Conservation (phyloP, 2,329 filamentous ascomycete species). For the Botrytis porri region DNA sequence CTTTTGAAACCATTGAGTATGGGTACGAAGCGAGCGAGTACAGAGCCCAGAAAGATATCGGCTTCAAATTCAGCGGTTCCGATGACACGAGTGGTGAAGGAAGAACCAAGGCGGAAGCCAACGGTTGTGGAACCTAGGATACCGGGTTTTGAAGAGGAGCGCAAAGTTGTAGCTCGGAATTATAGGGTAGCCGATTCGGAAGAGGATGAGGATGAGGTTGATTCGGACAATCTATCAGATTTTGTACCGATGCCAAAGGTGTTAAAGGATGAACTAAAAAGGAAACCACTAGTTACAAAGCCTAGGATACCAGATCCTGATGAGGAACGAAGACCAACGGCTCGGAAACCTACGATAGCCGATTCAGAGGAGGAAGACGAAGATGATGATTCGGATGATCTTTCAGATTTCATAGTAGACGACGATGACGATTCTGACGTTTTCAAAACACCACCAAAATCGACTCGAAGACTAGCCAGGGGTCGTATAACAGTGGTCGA, state of each 20-base stretch:
- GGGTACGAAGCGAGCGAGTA: not conserved
- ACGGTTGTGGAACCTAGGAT: not conserved
- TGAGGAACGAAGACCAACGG: not conserved
- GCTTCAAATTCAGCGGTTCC: not conserved
- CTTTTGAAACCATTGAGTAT: conserved; percentile 27
- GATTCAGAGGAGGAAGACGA: conserved; percentile 9
- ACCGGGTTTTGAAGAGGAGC: not conserved
- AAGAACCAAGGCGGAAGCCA: not conserved
- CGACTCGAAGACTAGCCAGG: conserved; percentile 31
- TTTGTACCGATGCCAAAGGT: conserved; percentile 23
- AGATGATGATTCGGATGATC: conserved; percentile 25
- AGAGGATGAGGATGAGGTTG: not conserved
- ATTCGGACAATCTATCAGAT: conserved; percentile 32
- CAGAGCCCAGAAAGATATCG: not conserved
- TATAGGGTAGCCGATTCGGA: not conserved
- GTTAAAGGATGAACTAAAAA: not conserved
- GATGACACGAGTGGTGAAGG: conserved; percentile 4
- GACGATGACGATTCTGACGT: conserved; percentile 30
- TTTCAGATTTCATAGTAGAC: conserved; percentile 37
- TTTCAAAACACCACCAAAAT: conserved; percentile 29
- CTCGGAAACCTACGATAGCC: not conserved
- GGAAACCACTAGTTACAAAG: not conserved
- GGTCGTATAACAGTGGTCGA: conserved; percentile 23
- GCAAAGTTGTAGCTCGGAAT: not conserved
- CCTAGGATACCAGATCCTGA: not conserved